A percentile compares a stretch with the other conserved stretches of the same genome.
Conservation (phyloP, 345 rosid genomes). For the Schrenkiella parvula region DNA sequence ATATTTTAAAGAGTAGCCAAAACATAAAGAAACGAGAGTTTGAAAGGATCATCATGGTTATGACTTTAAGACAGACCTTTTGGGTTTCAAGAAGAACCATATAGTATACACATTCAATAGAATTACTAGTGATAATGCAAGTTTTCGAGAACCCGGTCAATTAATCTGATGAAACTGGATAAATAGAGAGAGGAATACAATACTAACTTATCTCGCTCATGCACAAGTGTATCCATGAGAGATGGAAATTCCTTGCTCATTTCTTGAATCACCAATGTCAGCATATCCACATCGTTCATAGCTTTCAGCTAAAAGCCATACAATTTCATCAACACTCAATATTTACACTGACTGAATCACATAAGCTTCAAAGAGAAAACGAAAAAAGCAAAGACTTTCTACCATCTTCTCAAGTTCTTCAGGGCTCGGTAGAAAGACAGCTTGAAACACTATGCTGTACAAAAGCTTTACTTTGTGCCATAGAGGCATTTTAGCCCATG, state of each 20-base stretch:
- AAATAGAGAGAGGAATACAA: background rate
- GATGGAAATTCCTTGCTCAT: slow-evolving; percentile 96
- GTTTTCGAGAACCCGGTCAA: background rate
- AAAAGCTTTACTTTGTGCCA: slow-evolving; percentile 80
- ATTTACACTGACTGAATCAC: background rate
- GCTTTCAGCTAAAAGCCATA: slow-evolving; percentile 64
- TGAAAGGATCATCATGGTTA: background rate
- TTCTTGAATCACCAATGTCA: slow-evolving; percentile 87
- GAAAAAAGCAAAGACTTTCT: background rate
- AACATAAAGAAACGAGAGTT: background rate
- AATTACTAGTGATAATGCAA: background rate
- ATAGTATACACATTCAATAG: background rate
- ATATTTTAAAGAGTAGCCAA: background rate
- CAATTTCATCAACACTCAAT: background rate
- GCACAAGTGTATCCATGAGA: slow-evolving; percentile 89
- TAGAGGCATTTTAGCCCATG: slow-evolving; percentile 88
- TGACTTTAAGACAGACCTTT: background rate
- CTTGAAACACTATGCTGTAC: slow-evolving; percentile 64
- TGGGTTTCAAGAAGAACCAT: background rate
- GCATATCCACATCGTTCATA: slow-evolving; percentile 82
- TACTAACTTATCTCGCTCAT: slow-evolving; percentile 91
- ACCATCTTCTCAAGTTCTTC: slow-evolving; percentile 87
- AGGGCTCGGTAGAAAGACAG: slow-evolving; percentile 69
- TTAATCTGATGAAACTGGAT: background rate
- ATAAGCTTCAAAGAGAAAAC: background rate